These are phyloP conservation scores for Nakaseomyces uthaithaninus DNA, from an alignment of 1,139 yeast genomes.

Conservation along the genomic window DNA sequence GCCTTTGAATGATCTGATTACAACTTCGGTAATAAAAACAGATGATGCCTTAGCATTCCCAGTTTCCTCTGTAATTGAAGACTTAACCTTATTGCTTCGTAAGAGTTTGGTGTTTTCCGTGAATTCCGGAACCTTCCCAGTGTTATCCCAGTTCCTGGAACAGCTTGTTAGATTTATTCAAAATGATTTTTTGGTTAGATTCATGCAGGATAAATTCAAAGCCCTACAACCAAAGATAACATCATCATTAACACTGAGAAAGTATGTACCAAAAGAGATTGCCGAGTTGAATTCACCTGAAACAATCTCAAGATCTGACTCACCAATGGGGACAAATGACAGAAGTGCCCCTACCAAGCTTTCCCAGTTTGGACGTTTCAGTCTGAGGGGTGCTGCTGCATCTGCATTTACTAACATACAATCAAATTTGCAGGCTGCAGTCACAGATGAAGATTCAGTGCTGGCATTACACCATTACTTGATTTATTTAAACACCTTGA, in stretches of 20 bases:
- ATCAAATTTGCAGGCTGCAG: slow-evolving; percentile 30
- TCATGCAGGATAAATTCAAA: slow-evolving; percentile 26
- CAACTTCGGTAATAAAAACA: slow-evolving; percentile 35
- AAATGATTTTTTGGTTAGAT: slow-evolving; percentile 28
- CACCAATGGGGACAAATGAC: slow-evolving; percentile 8
- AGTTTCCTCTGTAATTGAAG: slow-evolving; percentile 81
- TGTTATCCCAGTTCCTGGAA: slow-evolving; percentile 24
- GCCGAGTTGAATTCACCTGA: slow-evolving; percentile 8
- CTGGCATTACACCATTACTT: slow-evolving; percentile 28
- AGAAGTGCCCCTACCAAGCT: slow-evolving; percentile 12
- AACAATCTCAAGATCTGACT: slow-evolving; percentile 1
- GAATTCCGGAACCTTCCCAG: slow-evolving; percentile 27
- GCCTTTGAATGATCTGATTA: slow-evolving; percentile 28
- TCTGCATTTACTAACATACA: slow-evolving; percentile 28
- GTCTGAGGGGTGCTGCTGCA: slow-evolving; percentile 30
- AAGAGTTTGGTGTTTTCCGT: slow-evolving; percentile 27
- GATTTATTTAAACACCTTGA: slow-evolving; percentile 29
- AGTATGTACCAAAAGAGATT: slow-evolving; percentile 15
- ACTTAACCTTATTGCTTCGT: slow-evolving; percentile 64
- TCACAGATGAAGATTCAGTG: slow-evolving; percentile 25
- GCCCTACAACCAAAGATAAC: slow-evolving; percentile 23
- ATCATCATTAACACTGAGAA: slow-evolving; percentile 17
- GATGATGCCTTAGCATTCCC: slow-evolving; percentile 40
- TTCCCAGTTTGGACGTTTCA: slow-evolving; percentile 25
- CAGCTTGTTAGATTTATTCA: slow-evolving; percentile 25